A percentile compares a stretch with the other conserved stretches of the same genome.
Evolutionary conservation across 1,284 basidiomycete genomes (phyloP).

Genomic region (Tremellales sp.): DNA sequence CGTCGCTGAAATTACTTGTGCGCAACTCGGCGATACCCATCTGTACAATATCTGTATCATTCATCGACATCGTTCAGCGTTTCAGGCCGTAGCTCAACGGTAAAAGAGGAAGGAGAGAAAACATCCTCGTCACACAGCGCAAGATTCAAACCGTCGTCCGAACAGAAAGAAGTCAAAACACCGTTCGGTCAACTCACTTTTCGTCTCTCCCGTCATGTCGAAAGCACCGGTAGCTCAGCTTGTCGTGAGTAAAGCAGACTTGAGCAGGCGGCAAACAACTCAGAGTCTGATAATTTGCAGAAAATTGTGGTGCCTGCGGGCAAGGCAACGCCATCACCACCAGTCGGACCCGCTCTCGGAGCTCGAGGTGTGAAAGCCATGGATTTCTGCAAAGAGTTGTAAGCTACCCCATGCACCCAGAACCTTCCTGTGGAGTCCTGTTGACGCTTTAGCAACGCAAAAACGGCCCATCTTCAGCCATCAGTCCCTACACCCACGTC

Average conservation of each 20-base stretch:
- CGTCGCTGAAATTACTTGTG: no score
- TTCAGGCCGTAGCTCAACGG: no score
- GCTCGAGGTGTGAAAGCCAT: slow-evolving; percentile 98
- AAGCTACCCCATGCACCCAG: slow-evolving; percentile 12
- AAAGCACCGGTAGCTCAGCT: slow-evolving; percentile 21
- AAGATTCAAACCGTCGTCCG: no score
- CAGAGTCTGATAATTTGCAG: slow-evolving; percentile 47
- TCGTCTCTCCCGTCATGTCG: slow-evolving; percentile 15
- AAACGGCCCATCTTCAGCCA: slow-evolving; percentile 79
- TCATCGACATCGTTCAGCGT: no score
- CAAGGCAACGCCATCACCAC: slow-evolving; percentile 92
- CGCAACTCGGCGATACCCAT: no score
- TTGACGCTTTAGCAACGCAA: slow-evolving; percentile 61
- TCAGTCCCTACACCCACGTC: slow-evolving; percentile 85
- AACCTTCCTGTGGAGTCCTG: not conserved
- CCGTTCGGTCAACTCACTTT: no score
- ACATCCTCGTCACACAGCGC: no score
- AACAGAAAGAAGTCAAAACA: no score
- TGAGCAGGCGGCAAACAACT: not conserved
- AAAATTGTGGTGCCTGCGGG: slow-evolving; percentile 87
- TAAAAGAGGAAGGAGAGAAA: no score
- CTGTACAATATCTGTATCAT: no score
- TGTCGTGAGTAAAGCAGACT: slow-evolving; percentile 16
- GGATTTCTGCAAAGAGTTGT: slow-evolving; percentile 96
- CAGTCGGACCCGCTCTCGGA: slow-evolving; percentile 94